A percentile compares a stretch with the other conserved stretches of the same genome.
These are phyloP conservation scores for Maudiozyma bulderi DNA, from an alignment of 805 yeast species.

Conservation along the genomic window DNA sequence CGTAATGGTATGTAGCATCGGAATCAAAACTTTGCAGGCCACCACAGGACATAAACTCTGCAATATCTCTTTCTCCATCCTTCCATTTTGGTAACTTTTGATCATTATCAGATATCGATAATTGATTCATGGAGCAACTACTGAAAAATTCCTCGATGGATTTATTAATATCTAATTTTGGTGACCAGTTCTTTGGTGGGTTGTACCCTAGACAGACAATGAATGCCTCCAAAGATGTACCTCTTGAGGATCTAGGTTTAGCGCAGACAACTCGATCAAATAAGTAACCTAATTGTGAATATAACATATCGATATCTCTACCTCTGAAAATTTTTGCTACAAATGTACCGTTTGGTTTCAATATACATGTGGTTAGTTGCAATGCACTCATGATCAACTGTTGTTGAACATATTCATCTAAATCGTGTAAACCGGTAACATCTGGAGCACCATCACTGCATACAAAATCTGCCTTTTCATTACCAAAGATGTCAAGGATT, in stretches of 20 bases:
- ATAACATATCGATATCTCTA: slow-evolving; percentile 85
- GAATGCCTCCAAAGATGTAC: slow-evolving; percentile 88
- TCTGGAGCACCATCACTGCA: slow-evolving; percentile 99
- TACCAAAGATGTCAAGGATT: slow-evolving; percentile 76
- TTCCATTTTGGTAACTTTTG: slow-evolving; percentile 30
- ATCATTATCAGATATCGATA: slow-evolving; percentile 2
- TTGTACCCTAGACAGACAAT: slow-evolving; percentile 83
- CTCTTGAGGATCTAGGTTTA: slow-evolving; percentile 91
- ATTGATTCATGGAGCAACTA: slow-evolving; percentile 30
- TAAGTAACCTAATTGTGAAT: slow-evolving; percentile 80
- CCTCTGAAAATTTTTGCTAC: slow-evolving; percentile 97
- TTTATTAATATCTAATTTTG: slow-evolving; percentile 43
- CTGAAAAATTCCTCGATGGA: slow-evolving; percentile 81
- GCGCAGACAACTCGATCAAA: slow-evolving; percentile 89
- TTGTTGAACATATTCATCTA: slow-evolving; percentile 95
- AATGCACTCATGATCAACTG: slow-evolving; percentile 86
- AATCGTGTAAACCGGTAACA: slow-evolving; percentile 92
- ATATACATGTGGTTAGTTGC: slow-evolving; percentile 80
- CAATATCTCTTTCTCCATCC: slow-evolving; percentile 64
- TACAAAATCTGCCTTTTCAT: slow-evolving; percentile 89
- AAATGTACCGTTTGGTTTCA: slow-evolving; percentile 84
- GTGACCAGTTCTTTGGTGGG: slow-evolving; percentile 80
- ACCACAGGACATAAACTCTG: slow-evolving; percentile 94
- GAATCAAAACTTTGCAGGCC: slow-evolving; percentile 82
- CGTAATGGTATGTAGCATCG: slow-evolving; percentile 73